Evolutionary conservation across 139 green algal genomes (phyloP), one percentile per base, ranked within the genome.

Genomic region (Asterochloris erici): DNA sequence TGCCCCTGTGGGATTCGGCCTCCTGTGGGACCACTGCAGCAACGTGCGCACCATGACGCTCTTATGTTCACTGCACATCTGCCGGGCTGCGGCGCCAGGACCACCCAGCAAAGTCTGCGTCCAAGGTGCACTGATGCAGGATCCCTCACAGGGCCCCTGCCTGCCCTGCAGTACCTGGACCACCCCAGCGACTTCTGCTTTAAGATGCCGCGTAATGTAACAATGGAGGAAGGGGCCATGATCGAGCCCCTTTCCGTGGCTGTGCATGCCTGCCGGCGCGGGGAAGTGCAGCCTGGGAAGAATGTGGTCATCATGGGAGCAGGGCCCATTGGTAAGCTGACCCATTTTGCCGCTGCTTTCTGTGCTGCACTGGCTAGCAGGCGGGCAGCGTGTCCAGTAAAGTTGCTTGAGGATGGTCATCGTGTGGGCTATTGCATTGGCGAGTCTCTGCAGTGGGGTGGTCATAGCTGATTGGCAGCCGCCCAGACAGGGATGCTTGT

Each of bases 61-160:
- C 4, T 54, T 2, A 54, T 54, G 4, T 54, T 54, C 6, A 6
- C 38, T 54, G 38, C 38, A 54, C 38, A 54, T 54, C 10, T 79
- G 16, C 17, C 63, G 10, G 47, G 4, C 38, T 74, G 77, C 77
- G 84, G 84, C 84, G 73, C 79, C 73, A 90, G 38, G 86, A 90
- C 82, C 90, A 94, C 83, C 88, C 88, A 2, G 85, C 88, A 54
- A 83, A 89, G 61, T 91, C 89, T 38, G 94, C 90, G 86, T 91
- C 87, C 85, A 73, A 64, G 54, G 79, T 94, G 38, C 38, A 54
- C 38, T 54, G 38, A 54, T 54, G 38, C 38, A 54, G 4, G 38
- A 54, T 2, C 6, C 6, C 38, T 54, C 38, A 54, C 38, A 10
- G 38, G 38, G 4, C 38, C 38, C 38, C 38, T 54, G 38, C 38